Percentiles rank a stretch among this genome's conserved stretches.
phyloP scores from a whole-genome alignment of 2,329 filamentous ascomycete species.

The Fusarium coffeatum region DNA sequence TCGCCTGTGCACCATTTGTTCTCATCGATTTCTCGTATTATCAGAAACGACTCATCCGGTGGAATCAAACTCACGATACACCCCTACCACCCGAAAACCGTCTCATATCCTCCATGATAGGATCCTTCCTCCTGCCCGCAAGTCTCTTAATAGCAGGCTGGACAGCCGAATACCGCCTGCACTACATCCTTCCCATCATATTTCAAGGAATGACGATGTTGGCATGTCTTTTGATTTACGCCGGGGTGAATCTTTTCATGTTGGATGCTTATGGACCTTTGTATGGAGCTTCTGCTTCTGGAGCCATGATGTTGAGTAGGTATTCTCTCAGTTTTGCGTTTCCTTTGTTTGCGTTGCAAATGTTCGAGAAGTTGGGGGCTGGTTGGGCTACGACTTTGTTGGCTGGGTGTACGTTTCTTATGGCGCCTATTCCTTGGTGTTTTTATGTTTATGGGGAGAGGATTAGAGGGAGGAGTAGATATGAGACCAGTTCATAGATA shows the following conservation, averaged over 20 bases:
- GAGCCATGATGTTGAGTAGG: constrained; percentile 31
- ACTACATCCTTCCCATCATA: constrained; percentile 16
- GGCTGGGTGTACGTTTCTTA: not conserved
- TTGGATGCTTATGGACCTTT: constrained; percentile 26
- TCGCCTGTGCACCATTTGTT: constrained; percentile 24
- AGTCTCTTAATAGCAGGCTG: constrained; percentile 27
- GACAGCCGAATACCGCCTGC: constrained; percentile 17
- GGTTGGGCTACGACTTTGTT: constrained; percentile 28
- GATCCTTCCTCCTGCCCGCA: constrained; percentile 14
- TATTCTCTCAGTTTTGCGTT: constrained; percentile 28
- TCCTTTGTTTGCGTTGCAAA: constrained; percentile 26
- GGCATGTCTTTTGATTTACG: constrained; percentile 25
- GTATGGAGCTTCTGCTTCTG: constrained; percentile 24
- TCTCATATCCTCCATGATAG: constrained; percentile 26
- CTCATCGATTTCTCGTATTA: constrained; percentile 30
- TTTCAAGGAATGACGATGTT: constrained; percentile 26
- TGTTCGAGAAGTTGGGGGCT: constrained; percentile 21
- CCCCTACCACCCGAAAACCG: constrained; percentile 16
- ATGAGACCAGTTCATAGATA: constrained; percentile 14
- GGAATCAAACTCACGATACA: not conserved
- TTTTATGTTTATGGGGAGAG: constrained; percentile 20
- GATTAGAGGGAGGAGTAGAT: constrained; percentile 20
- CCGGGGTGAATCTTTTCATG: constrained; percentile 26
- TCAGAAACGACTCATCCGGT: constrained; percentile 18
- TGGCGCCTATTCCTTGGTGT: constrained; percentile 36